A percentile compares a stretch with the other conserved stretches of the same genome.
phyloP scores from a whole-genome alignment of 441 rosid species.

The Adansonia rubrostipa region DNA sequence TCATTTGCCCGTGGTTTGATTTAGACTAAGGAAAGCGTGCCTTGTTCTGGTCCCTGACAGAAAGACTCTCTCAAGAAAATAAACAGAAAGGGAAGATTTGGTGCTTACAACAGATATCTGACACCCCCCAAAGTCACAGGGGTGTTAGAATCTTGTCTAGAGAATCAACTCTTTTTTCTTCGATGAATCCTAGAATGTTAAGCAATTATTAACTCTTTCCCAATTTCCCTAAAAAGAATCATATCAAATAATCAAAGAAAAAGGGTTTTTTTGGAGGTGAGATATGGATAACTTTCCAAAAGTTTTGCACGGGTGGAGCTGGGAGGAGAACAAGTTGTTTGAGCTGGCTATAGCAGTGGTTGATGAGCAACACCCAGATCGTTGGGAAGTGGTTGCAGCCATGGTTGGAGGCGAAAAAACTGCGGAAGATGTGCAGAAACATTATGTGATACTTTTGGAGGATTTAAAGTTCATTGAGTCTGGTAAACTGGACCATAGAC shows the following conservation, averaged over 20 bases:
- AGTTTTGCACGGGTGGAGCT: conserved; percentile 59
- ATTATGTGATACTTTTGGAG: conserved; percentile 60
- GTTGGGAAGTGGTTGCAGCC: conserved; percentile 68
- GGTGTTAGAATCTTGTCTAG: conserved; percentile 36
- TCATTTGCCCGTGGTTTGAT: conserved; percentile 38
- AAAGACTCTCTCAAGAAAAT: conserved; percentile 12
- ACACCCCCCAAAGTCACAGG: conserved; percentile 33
- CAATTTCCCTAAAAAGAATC: conserved; percentile 28
- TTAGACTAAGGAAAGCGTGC: conserved; percentile 22
- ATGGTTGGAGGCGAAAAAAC: conserved; percentile 68
- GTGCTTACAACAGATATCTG: conserved; percentile 31
- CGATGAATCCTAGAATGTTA: conserved; percentile 48
- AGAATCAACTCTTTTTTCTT: conserved; percentile 35
- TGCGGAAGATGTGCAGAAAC: conserved; percentile 59
- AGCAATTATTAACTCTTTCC: conserved; percentile 29
- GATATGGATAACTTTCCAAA: conserved; percentile 45
- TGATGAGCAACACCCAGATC: conserved; percentile 54
- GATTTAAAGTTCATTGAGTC: conserved; percentile 68
- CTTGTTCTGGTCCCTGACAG: conserved; percentile 31
- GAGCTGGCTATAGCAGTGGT: conserved; percentile 73
- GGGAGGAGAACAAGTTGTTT: conserved; percentile 79
- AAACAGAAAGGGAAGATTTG: conserved; percentile 33
- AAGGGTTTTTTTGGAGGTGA: no score
- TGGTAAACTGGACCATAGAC: conserved; percentile 57
- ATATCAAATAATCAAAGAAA: conserved; percentile 8